Evolutionary conservation across 2,329 filamentous ascomycete species (phyloP), one percentile per base, ranked within the genome.

Genomic region (Colletotrichum graminicola): DNA sequence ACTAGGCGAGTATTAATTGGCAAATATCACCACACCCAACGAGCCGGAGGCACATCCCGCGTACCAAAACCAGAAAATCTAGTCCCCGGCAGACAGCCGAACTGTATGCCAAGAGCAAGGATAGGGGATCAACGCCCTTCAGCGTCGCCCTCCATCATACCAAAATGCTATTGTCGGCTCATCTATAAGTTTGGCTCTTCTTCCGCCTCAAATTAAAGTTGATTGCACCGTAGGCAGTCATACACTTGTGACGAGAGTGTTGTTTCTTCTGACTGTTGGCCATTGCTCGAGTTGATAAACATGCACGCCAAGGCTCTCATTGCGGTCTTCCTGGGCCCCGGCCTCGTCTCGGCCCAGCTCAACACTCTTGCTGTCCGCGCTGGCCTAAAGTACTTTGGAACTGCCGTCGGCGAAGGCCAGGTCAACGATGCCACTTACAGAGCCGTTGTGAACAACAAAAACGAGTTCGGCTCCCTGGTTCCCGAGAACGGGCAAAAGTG

Each of bases 391-490:
- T 91, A 90, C 81, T 91, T 91, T 66, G 90, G 89, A 63, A 86
- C 89, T 1, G 90, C 90, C 2, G 90, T 89, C 39, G 90, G 92
- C 78, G 72, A 73, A 60, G 62, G 70, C 21, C 62, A 47, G 26
- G 77, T 78, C 10, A 84, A 87, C 72, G 79, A 86, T 39, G 80
- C 82, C 23, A 78, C 84, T 51, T 92, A 91, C 76, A 80, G 86
- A 52, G 78, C 80, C 3, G 87, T 90, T 72, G 80, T 91, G 43
- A 84, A 82, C 70, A 82, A 89, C 77, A 82, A 77, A 11, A 79
- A 81, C 43, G 87, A 91, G 74, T 92, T 91, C 75, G 90, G 89
- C 32, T 86, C 89, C 75, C 84, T 89, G 36, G 91, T 89, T 0
- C 87, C 89, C 0, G 87, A 86, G 65, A 91, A 92, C 76, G 84